Evolutionary conservation across 148 eudicot species (phyloP).

Genomic region (Gaultheria prostrata): DNA sequence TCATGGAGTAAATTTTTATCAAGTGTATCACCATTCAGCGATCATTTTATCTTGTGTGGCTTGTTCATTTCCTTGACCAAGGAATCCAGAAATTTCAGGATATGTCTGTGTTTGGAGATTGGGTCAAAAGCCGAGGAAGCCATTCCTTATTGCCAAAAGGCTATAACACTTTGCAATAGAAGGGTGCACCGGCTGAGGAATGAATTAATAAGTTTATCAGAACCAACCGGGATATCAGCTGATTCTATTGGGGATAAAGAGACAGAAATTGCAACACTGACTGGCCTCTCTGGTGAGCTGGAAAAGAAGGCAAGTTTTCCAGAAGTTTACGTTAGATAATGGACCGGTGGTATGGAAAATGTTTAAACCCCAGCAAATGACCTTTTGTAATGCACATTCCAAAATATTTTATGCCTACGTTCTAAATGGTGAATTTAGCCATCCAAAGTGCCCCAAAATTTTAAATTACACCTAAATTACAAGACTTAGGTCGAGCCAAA

Average conservation of each 20-base stretch:
- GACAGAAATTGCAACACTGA: constrained; percentile 69
- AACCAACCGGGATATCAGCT: constrained; percentile 11
- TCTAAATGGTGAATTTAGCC: not conserved
- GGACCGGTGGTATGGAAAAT: not conserved
- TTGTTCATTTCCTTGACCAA: constrained; percentile 44
- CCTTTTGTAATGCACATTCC: not conserved
- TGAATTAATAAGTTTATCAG: constrained; percentile 44
- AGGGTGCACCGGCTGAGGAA: constrained; percentile 56
- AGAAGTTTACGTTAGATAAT: not conserved
- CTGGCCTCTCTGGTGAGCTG: constrained; percentile 60
- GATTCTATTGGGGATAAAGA: constrained; percentile 48
- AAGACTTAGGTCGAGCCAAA: not conserved
- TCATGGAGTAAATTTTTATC: not conserved
- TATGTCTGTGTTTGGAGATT: constrained; percentile 79
- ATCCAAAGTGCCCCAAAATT: not conserved
- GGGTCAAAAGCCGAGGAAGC: constrained; percentile 83
- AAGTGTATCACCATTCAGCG: not conserved
- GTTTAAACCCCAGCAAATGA: not conserved
- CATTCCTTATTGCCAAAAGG: constrained; percentile 85
- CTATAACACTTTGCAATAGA: constrained; percentile 73
- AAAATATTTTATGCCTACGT: not conserved
- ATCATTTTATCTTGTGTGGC: not conserved
- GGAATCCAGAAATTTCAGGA: constrained; percentile 76
- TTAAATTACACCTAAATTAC: not conserved
- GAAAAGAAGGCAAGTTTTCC: constrained; percentile 74